These are phyloP conservation scores for Rhizophlyctis rosea DNA, from an alignment of 192 early-diverging fungal species.

Conservation along the genomic window DNA sequence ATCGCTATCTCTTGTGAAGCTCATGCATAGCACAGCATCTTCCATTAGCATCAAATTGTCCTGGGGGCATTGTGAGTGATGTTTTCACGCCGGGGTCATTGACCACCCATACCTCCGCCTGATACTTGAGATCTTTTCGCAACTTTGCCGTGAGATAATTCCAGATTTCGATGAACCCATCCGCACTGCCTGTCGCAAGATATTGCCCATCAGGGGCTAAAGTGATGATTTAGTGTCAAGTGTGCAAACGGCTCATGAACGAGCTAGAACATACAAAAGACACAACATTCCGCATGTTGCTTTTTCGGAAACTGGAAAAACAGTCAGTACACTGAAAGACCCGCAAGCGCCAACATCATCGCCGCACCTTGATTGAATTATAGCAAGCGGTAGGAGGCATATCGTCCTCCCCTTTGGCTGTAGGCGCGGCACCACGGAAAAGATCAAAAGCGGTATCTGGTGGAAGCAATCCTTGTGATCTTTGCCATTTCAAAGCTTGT, in stretches of 20 bases:
- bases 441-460: slow-evolving; percentile 69
- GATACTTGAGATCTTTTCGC: slow-evolving; percentile 84
- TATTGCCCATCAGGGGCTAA: slow-evolving; percentile 78
- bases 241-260: too few relatives aligned
- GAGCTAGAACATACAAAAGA: too few relatives aligned
- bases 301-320: slow-evolving; percentile 82
- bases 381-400: slow-evolving; percentile 65
- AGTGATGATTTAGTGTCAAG: too few relatives aligned
- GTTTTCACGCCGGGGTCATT: slow-evolving; percentile 9
- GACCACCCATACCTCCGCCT: slow-evolving; percentile 61
- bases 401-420: slow-evolving; percentile 70
- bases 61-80: slow-evolving; percentile 25
- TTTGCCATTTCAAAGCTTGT: slow-evolving; percentile 88
- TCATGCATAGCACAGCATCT: slow-evolving; percentile 69
- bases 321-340: neutral
- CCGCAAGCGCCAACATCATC: neutral
- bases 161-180: slow-evolving; percentile 97
- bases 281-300: slow-evolving; percentile 69
- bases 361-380: slow-evolving; percentile 75
- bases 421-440: slow-evolving; percentile 67
- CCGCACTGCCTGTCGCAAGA: slow-evolving; percentile 82
- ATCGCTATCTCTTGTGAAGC: slow-evolving; percentile 76
- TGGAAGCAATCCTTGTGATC: slow-evolving; percentile 70
- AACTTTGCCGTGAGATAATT: slow-evolving; percentile 89
- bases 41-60: slow-evolving; percentile 94